These are phyloP conservation scores for Piromyces finnis DNA, from an alignment of 192 early-diverging fungal species.

Conservation along the genomic window DNA sequence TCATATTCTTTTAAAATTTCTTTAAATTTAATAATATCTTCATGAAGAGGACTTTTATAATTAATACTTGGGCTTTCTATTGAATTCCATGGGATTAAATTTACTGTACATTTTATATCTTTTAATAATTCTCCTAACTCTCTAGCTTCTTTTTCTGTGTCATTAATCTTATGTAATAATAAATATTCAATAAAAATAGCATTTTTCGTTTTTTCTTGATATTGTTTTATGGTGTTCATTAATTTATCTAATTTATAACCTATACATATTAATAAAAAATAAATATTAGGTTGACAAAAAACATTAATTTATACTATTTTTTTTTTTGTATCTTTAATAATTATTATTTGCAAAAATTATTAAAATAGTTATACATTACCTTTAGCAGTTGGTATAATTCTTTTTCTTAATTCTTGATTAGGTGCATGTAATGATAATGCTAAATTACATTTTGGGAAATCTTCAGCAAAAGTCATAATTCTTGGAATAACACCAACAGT, in stretches of 20 bases:
- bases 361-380: no score
- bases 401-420: slow-evolving; percentile 50
- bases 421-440: slow-evolving; percentile 76
- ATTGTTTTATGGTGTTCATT: slow-evolving; percentile 8
- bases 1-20: slow-evolving; percentile 13
- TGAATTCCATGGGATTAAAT: slow-evolving; percentile 37
- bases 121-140: slow-evolving; percentile 22
- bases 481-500: slow-evolving; percentile 73
- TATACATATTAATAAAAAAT: no score
- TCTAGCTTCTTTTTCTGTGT: slow-evolving; percentile 14
- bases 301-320: no score
- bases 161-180: slow-evolving; percentile 26
- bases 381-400: slow-evolving; percentile 57
- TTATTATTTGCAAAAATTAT: no score
- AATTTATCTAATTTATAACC: slow-evolving; percentile 25
- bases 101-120: slow-evolving; percentile 9
- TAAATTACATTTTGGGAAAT: slow-evolving; percentile 43
- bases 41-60: slow-evolving; percentile 23
- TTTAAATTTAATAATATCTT: slow-evolving; percentile 4
- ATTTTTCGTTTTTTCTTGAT: background rate
- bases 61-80: slow-evolving; percentile 16
- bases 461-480: slow-evolving; percentile 52
- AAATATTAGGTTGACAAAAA: no score
- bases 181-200: slow-evolving; percentile 29
- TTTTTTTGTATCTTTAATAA: no score